Conservation (phyloP, 345 rosid genomes). For the Camelina neglecta region DNA sequence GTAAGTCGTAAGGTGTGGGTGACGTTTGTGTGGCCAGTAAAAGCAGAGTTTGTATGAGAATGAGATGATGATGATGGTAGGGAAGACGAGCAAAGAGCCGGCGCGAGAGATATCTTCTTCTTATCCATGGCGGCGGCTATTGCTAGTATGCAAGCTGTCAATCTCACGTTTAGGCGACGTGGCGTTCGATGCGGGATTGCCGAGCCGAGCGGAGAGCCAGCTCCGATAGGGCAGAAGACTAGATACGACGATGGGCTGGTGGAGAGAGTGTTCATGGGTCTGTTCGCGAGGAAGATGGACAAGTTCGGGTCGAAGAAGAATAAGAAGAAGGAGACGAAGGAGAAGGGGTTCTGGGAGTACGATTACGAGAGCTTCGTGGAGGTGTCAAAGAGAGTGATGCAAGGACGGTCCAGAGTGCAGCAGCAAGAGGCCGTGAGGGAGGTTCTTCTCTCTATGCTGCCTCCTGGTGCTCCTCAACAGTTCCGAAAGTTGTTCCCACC, state of each 20-base stretch:
- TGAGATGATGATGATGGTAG: not conserved
- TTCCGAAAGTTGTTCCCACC: conserved; percentile 91
- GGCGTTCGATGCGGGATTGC: conserved; percentile 65
- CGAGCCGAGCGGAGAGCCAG: conserved; percentile 83
- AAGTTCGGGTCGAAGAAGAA: conserved; percentile 55
- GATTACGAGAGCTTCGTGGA: conserved; percentile 88
- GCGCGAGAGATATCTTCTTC: not conserved
- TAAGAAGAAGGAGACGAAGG: conserved; percentile 35
- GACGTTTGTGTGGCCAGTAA: conserved; percentile 36
- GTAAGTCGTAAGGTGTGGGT: conserved; percentile 16
- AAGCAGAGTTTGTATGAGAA: conserved; percentile 13
- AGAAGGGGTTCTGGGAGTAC: conserved; percentile 57
- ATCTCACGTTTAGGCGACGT: conserved; percentile 35
- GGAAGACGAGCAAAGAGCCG: not conserved
- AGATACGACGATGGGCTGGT: conserved; percentile 76
- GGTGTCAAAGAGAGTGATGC: conserved; percentile 84
- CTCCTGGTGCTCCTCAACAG: conserved; percentile 96
- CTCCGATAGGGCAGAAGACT: conserved; percentile 88
- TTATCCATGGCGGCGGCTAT: conserved; percentile 69
- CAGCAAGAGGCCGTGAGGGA: conserved; percentile 91
- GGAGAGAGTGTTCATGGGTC: conserved; percentile 82
- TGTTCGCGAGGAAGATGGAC: conserved; percentile 90
- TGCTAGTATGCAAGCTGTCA: conserved; percentile 53
- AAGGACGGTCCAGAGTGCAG: conserved; percentile 70
- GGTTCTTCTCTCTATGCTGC: conserved; percentile 92